Evolutionary conservation across 768 basidiomycete genomes (phyloP), one percentile per base, ranked within the genome.

Genomic region (Mycena capillaripes): DNA sequence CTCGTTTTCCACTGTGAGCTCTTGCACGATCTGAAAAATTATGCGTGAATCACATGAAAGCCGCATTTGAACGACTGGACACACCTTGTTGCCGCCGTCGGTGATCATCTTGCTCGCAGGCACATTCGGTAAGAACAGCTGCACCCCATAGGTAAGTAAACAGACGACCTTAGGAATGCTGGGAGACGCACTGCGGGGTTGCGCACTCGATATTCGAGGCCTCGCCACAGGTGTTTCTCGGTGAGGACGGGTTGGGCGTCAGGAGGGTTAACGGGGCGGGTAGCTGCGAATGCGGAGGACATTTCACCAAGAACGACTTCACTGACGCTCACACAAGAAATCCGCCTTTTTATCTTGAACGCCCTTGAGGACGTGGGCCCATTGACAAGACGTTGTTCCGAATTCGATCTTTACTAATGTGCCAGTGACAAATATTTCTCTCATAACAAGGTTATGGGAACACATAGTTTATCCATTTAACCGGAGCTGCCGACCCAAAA

Each of bases 181-280:
- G 61, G 59, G 60, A 34, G 60, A 60, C 62, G 32, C 32, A 63
- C 64, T 23, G 34, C 36, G 38, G 66, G 42, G 46, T 59, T 58
- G 55, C 58, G 56, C 57, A 57, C 57, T 52, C 42, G 55, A 55
- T 48, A 59, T 50, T 68, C 46, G 66, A 68, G 66, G 27, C 66
- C 66, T 42, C 29, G n/a, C 66, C 66, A 68, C 25, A 68, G 44
- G 2, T 68, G 66, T 42, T 68, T 30, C 57, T 68, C 66, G 25
- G 66, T 68, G 58, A 68, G 34, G 46, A 52, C 66, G 36, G 66
- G 66, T 27, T 58, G 2, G 40, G 55, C 58, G 48, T 30, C 66
- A 44, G 42, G 57, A 58, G 56, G 55, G 56, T 68, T 68, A 40
- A 68, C 66, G 56, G 56, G 56, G 57, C 55, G 66, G 40, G 55